These are phyloP conservation scores for Lactarius indigo DNA, from an alignment of 768 basidiomycete genomes.

Conservation along the genomic window DNA sequence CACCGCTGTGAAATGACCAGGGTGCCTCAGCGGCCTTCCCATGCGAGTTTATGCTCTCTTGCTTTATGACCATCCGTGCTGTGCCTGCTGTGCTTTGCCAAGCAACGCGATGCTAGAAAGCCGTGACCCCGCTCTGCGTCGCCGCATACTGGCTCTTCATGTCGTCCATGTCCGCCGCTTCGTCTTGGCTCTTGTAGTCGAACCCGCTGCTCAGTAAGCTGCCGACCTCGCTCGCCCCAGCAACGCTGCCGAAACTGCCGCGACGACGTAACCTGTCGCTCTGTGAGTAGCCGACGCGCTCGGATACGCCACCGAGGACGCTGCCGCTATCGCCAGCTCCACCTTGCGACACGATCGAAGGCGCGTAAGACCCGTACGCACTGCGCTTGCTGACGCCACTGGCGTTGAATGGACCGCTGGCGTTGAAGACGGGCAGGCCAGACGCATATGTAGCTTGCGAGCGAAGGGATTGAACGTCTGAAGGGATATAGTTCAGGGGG, in stretches of 20 bases:
- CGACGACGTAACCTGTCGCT: constrained; percentile 82
- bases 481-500: constrained; percentile 88
- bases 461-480: constrained; percentile 91
- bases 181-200: constrained; percentile 90
- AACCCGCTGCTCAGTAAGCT: constrained; percentile 58
- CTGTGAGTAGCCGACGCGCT: constrained; percentile 80
- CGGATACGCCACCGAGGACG: constrained; percentile 38
- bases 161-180: constrained; percentile 73
- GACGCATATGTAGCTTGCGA: constrained; percentile 97
- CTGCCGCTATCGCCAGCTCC: constrained; percentile 56
- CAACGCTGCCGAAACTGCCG: constrained; percentile 70
- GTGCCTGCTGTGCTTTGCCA: constrained; percentile 7
- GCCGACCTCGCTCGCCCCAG: constrained; percentile 74
- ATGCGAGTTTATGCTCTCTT: neutral
- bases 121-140: constrained; percentile 81
- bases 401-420: constrained; percentile 66
- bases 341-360: constrained; percentile 92
- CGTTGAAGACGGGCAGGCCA: constrained; percentile 78
- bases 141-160: constrained; percentile 87
- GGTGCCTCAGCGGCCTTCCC: neutral
- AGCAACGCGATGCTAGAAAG: constrained; percentile 51
- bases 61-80: constrained; percentile 15
- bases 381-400: constrained; percentile 58
- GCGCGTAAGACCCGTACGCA: constrained; percentile 82
- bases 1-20: neutral